Evolutionary conservation across 2,329 filamentous ascomycete genomes (phyloP).

Genomic region (Colletotrichum aenigma): DNA sequence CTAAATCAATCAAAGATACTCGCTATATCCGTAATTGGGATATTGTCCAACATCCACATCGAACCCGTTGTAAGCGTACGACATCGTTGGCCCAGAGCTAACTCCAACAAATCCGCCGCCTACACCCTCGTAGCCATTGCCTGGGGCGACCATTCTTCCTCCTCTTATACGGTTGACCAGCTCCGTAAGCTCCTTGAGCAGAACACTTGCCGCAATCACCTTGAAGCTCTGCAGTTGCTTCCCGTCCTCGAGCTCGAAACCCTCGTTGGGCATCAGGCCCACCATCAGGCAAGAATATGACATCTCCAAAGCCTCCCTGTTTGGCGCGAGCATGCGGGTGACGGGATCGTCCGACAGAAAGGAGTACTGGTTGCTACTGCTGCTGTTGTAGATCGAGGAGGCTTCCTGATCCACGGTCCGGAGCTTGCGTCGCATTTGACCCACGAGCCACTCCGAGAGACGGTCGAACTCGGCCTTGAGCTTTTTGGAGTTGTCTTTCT

Average conservation of each 20-base stretch:
- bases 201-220: slow-evolving; percentile 39
- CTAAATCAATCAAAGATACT: background rate
- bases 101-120: slow-evolving; percentile 4
- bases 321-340: background rate
- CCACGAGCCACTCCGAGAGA: slow-evolving; percentile 44
- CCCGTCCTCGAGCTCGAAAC: slow-evolving; percentile 17
- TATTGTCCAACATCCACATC: slow-evolving; percentile 14
- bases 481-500: slow-evolving; percentile 56
- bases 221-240: slow-evolving; percentile 36
- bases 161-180: background rate
- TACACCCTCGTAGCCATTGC: background rate
- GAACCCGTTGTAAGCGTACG: slow-evolving; percentile 8
- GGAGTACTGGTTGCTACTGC: background rate
- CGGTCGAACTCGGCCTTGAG: slow-evolving; percentile 57
- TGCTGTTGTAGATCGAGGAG: background rate
- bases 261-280: slow-evolving; percentile 14
- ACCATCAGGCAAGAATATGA: slow-evolving; percentile 39
- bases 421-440: slow-evolving; percentile 32
- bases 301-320: slow-evolving; percentile 32
- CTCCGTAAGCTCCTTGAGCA: slow-evolving; percentile 32
- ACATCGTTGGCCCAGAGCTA: background rate
- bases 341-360: background rate
- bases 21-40: slow-evolving; percentile 10
- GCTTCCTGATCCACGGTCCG: background rate
- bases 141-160: background rate